phyloP scores from a whole-genome alignment of 768 basidiomycete species.

The Thelephora aurantiotincta region DNA sequence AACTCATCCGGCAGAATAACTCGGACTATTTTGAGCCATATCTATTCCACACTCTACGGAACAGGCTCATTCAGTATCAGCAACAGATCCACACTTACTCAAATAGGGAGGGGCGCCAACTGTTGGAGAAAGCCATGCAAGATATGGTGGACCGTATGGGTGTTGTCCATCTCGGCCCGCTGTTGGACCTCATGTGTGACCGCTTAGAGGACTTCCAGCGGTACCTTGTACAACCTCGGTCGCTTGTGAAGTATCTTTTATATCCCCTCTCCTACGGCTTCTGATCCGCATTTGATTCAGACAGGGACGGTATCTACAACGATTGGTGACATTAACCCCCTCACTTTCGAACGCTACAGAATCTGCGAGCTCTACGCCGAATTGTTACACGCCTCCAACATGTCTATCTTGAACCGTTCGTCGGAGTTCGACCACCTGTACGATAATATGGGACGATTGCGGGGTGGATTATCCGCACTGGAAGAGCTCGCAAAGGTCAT shows the following conservation, averaged over 20 bases:
- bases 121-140: conserved; percentile 55
- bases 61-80: conserved; percentile 78
- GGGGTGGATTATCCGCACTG: conserved; percentile 73
- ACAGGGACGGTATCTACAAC: conserved; percentile 58
- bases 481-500: conserved; percentile 84
- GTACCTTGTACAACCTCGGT: conserved; percentile 59
- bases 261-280: neutral
- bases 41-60: conserved; percentile 86
- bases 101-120: conserved; percentile 44
- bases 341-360: conserved; percentile 90
- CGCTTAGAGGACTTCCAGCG: conserved; percentile 54
- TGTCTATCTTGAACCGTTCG: conserved; percentile 85
- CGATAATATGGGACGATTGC: conserved; percentile 69
- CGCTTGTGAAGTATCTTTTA: conserved; percentile 37
- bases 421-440: conserved; percentile 57
- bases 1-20: conserved; percentile 94
- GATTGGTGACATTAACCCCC: conserved; percentile 57
- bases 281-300: conserved; percentile 21
- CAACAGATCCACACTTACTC: conserved; percentile 32
- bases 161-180: conserved; percentile 79
- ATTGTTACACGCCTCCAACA: conserved; percentile 93
- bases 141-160: conserved; percentile 79
- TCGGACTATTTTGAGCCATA: conserved; percentile 98
- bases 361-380: conserved; percentile 97
- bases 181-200: conserved; percentile 63